These are phyloP conservation scores for Hibiscus syriacus DNA, from an alignment of 345 rosid species.

Conservation along the genomic window DNA sequence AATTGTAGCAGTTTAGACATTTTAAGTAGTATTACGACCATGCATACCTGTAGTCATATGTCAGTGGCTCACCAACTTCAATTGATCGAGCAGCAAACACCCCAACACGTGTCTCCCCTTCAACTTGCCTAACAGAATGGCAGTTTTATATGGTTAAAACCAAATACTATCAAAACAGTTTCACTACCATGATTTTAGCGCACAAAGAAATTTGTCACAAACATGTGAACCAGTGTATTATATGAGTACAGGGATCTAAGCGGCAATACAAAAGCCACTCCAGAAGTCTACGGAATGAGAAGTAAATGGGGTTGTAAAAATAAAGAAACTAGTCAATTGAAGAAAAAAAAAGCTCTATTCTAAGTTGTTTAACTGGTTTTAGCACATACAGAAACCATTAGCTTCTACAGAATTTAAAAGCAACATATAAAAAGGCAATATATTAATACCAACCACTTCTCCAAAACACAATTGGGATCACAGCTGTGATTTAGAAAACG, in stretches of 20 bases:
- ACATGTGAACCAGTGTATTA: background rate
- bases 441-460: conserved; percentile 65
- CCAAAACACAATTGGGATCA: conserved; percentile 76
- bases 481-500: conserved; percentile 96
- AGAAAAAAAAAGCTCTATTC: background rate
- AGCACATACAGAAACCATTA: background rate
- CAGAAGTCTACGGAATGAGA: background rate
- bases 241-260: background rate
- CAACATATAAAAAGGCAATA: background rate
- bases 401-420: background rate
- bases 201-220: background rate
- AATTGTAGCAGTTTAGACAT: background rate
- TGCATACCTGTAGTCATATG: conserved; percentile 83
- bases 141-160: background rate
- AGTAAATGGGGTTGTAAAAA: background rate
- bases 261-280: background rate
- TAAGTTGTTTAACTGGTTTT: background rate
- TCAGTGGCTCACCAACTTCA: conserved; percentile 72
- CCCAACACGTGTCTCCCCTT: conserved; percentile 87
- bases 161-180: background rate
- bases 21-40: background rate
- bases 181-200: background rate
- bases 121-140: conserved; percentile 61
- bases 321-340: background rate
- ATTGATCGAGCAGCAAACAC: conserved; percentile 84